Conservation (phyloP, 768 basidiomycete species). For the Mycena galericulata region DNA sequence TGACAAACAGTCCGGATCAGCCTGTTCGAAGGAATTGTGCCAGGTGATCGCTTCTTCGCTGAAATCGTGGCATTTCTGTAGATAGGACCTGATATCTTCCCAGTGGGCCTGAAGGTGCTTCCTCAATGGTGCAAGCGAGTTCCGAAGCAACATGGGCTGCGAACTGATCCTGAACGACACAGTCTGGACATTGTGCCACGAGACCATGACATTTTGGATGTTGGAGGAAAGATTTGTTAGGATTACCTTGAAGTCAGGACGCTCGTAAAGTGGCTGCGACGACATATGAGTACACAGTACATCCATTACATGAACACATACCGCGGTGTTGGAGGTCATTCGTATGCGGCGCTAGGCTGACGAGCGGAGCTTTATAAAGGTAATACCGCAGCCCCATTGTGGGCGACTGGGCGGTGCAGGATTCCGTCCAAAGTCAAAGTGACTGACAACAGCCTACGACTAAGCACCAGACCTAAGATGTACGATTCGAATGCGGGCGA, state of each 20-base stretch:
- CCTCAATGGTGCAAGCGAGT: background rate
- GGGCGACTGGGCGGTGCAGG: background rate
- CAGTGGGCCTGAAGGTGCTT: conserved; percentile 16
- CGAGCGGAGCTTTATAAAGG: conserved; percentile 13
- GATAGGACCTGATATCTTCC: background rate
- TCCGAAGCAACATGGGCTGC: background rate
- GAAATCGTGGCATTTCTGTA: conserved; percentile 20
- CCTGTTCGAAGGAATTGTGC: background rate
- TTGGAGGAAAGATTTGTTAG: conserved; percentile 9
- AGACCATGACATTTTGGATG: conserved; percentile 17
- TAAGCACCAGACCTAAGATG: too few relatives aligned
- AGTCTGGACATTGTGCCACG: conserved; percentile 7
- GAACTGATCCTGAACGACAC: background rate
- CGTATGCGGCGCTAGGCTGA: background rate
- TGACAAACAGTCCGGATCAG: background rate
- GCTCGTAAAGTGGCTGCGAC: background rate
- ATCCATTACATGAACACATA: background rate
- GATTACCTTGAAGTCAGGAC: conserved; percentile 11
- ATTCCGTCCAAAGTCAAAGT: too few relatives aligned
- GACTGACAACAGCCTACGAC: too few relatives aligned
- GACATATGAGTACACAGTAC: background rate
- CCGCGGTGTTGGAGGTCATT: conserved; percentile 14
- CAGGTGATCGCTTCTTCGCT: conserved; percentile 5
- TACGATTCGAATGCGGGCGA: too few relatives aligned
- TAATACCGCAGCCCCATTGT: background rate